Conservation (phyloP, 352 stramenopile genomes). For the Phytophthora cryptogea region DNA sequence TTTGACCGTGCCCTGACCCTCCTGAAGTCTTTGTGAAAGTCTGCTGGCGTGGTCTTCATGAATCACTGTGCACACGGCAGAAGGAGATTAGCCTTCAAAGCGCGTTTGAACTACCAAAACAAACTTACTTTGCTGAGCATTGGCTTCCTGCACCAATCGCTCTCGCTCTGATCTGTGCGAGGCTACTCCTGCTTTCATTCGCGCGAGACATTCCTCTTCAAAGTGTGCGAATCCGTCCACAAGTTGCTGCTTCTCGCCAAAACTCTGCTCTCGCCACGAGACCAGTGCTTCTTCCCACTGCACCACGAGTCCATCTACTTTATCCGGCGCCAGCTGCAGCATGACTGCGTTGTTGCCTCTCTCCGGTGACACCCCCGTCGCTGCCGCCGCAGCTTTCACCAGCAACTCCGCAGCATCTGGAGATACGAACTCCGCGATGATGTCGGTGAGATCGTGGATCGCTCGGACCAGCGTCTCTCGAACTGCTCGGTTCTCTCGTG, state of each 20-base stretch:
- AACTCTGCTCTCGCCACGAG: constrained; percentile 35
- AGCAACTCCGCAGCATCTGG: constrained; percentile 13
- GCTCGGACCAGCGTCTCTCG: constrained; percentile 28
- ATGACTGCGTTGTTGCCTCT: constrained; percentile 26
- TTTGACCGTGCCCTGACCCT: constrained; percentile 2
- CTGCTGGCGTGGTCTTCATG: constrained; percentile 22
- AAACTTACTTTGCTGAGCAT: constrained; percentile 25
- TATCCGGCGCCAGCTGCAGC: constrained; percentile 20
- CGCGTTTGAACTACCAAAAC: background rate
- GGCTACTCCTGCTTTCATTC: constrained; percentile 23
- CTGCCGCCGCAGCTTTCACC: constrained; percentile 13
- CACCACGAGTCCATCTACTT: constrained; percentile 22
- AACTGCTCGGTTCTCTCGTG: constrained; percentile 35
- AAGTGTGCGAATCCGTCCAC: constrained; percentile 25
- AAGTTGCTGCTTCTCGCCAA: constrained; percentile 22
- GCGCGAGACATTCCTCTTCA: constrained; percentile 37
- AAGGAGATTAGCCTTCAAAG: constrained; percentile 3
- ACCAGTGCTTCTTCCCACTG: constrained; percentile 42
- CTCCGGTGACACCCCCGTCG: constrained; percentile 19
- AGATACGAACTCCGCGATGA: constrained; percentile 29
- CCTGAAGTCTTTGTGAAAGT: constrained; percentile 10
- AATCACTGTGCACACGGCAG: constrained; percentile 12
- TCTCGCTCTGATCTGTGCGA: constrained; percentile 23
- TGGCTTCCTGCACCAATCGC: constrained; percentile 16
- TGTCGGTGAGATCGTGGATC: constrained; percentile 35